Evolutionary conservation across 192 early-diverging fungal species (phyloP).

Genomic region (Coemansia sp.): DNA sequence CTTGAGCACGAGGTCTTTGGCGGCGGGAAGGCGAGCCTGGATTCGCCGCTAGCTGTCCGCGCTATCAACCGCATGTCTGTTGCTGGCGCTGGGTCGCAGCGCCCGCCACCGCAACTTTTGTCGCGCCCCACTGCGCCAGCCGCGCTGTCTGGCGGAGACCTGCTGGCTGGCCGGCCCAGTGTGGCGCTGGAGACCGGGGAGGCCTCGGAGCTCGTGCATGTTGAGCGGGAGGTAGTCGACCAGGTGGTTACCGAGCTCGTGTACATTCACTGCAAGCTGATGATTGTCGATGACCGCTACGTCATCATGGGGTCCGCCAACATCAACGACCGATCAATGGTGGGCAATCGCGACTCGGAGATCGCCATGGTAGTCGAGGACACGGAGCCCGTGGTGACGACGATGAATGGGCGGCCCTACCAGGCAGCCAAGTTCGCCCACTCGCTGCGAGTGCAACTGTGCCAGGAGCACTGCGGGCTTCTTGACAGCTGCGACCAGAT

Average conservation of each 20-base stretch:
- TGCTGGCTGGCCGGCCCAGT: neutral
- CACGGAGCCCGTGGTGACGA: constrained; percentile 59
- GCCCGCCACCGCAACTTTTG: constrained; percentile 8
- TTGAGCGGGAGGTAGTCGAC: constrained; percentile 36
- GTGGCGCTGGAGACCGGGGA: neutral
- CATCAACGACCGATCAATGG: constrained; percentile 89
- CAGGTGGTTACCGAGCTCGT: constrained; percentile 74
- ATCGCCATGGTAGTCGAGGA: constrained; percentile 84
- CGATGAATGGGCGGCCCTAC: constrained; percentile 75
- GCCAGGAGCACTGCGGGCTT: constrained; percentile 80
- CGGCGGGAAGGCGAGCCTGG: neutral
- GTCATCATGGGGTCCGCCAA: constrained; percentile 87
- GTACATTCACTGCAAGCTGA: constrained; percentile 84
- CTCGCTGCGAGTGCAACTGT: constrained; percentile 71
- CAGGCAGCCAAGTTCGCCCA: constrained; percentile 72
- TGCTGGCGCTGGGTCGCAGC: neutral
- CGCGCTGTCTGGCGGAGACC: neutral
- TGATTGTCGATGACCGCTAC: constrained; percentile 84
- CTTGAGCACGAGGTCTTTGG: constrained; percentile 47
- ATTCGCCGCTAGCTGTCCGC: neutral
- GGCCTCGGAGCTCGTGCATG: constrained; percentile 11
- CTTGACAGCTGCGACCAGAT: constrained; percentile 54
- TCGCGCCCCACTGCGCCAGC: constrained; percentile 23
- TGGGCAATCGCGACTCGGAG: constrained; percentile 84
- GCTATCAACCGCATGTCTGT: neutral